A percentile compares a stretch with the other conserved stretches of the same genome.
phyloP scores from a whole-genome alignment of 208 protist genomes.

The Trypanosoma lewisi region DNA sequence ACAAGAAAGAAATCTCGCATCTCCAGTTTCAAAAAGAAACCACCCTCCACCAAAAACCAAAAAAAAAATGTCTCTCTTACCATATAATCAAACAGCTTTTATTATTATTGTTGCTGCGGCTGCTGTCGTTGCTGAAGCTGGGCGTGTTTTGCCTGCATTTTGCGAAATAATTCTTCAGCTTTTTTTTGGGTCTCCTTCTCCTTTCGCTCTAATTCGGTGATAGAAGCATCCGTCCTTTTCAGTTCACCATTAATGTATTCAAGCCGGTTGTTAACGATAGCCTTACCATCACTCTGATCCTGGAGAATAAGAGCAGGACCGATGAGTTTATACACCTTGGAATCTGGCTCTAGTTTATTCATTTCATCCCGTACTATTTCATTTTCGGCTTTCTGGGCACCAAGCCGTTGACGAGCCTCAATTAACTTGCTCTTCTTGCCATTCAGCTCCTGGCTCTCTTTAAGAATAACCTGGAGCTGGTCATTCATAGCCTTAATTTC shows the following conservation, averaged over 20 bases:
- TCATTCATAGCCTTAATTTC: conserved; percentile 83
- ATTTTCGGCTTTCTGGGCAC: conserved; percentile 94
- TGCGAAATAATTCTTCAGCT: conserved; percentile 74
- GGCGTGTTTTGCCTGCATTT: conserved; percentile 79
- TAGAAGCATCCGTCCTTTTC: conserved; percentile 75
- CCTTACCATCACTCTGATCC: conserved; percentile 89
- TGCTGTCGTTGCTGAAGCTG: conserved; percentile 71
- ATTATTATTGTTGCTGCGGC: conserved; percentile 38
- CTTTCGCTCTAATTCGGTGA: conserved; percentile 79
- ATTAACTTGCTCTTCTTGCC: conserved; percentile 87
- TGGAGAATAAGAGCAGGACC: conserved; percentile 93
- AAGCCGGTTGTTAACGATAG: conserved; percentile 88
- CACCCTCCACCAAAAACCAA: too few species aligned
- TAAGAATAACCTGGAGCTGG: conserved; percentile 62
- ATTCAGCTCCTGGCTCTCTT: conserved; percentile 80
- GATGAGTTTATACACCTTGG: conserved; percentile 94
- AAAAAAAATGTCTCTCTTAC: neutral
- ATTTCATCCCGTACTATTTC: conserved; percentile 93
- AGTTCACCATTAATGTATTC: conserved; percentile 92
- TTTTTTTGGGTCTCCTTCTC: conserved; percentile 71
- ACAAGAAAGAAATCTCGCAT: conserved; percentile 2
- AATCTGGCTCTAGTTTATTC: conserved; percentile 86
- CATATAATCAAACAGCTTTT: neutral
- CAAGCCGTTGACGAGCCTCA: conserved; percentile 83
- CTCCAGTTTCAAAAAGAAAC: neutral